A percentile compares a stretch with the other conserved stretches of the same genome.
Evolutionary conservation across 441 rosid species (phyloP).

Genomic region (Gossypium schwendimanii): DNA sequence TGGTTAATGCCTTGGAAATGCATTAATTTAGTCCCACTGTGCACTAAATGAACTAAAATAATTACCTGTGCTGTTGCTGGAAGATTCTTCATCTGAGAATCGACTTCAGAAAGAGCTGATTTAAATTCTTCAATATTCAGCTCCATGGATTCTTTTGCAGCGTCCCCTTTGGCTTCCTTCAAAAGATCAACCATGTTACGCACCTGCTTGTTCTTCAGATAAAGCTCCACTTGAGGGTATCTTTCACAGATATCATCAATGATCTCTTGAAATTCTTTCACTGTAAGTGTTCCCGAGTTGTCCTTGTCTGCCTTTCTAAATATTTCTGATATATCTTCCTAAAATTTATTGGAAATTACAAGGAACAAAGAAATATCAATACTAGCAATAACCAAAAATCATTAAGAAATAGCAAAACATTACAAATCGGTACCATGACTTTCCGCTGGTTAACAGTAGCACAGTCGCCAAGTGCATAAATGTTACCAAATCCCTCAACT

Average conservation of each 20-base stretch:
- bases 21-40: neutral
- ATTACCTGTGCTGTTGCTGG: constrained; percentile 96
- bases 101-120: constrained; percentile 72
- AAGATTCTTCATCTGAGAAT: constrained; percentile 82
- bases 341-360: neutral
- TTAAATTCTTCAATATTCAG: constrained; percentile 79
- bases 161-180: constrained; percentile 57
- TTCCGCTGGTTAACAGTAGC: constrained; percentile 94
- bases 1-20: neutral
- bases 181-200: constrained; percentile 59
- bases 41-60: neutral
- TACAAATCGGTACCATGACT: constrained; percentile 61
- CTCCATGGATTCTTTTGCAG: constrained; percentile 51
- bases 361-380: neutral
- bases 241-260: constrained; percentile 75
- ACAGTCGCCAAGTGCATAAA: constrained; percentile 96
- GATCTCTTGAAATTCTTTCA: constrained; percentile 78
- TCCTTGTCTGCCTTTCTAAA: constrained; percentile 90
- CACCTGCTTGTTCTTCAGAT: constrained; percentile 70
- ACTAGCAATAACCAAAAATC: neutral
- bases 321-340: constrained; percentile 83
- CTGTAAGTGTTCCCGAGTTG: constrained; percentile 83
- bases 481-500: constrained; percentile 58
- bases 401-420: neutral
- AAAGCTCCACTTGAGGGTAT: constrained; percentile 90